Evolutionary conservation across 2,329 filamentous ascomycete species (phyloP).

Genomic region (Orbilia javanica): DNA sequence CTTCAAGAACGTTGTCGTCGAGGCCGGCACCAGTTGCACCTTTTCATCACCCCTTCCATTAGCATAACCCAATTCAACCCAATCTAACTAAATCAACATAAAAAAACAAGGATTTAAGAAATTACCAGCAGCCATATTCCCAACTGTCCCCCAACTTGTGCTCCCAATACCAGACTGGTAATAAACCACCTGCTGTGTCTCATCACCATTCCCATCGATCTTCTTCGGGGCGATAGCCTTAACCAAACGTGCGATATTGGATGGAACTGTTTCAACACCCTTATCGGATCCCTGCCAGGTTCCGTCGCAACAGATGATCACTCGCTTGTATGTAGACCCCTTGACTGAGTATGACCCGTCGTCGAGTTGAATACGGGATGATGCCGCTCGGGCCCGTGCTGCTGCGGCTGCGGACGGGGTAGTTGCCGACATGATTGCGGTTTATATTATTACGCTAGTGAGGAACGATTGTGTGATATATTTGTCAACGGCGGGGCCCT

Average conservation of each 20-base stretch:
- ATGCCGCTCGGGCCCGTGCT: conserved; percentile 28
- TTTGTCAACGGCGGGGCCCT: no score
- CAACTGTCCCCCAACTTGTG: conserved; percentile 58
- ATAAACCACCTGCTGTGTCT: conserved; percentile 53
- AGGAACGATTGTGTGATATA: background rate
- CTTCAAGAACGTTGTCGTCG: conserved; percentile 71
- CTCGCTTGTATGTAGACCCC: conserved; percentile 41
- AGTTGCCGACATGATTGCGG: conserved; percentile 29
- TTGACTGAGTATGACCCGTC: conserved; percentile 34
- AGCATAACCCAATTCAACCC: no score
- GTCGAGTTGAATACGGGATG: conserved; percentile 19
- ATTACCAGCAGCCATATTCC: conserved; percentile 64
- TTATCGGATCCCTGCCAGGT: conserved; percentile 56
- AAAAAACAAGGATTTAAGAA: background rate
- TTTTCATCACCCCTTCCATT: no score
- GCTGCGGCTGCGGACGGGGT: conserved; percentile 13
- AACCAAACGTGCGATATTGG: conserved; percentile 49
- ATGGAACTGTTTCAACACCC: conserved; percentile 42
- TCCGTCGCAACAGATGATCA: conserved; percentile 57
- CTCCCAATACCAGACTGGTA: conserved; percentile 52
- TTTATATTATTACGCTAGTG: background rate
- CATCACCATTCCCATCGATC: conserved; percentile 10
- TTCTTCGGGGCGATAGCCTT: conserved; percentile 52
- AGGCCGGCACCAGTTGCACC: conserved; percentile 61
- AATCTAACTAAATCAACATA: background rate